Conservation (phyloP, 2,329 filamentous ascomycete genomes). For the Plectosphaerella sp. region DNA sequence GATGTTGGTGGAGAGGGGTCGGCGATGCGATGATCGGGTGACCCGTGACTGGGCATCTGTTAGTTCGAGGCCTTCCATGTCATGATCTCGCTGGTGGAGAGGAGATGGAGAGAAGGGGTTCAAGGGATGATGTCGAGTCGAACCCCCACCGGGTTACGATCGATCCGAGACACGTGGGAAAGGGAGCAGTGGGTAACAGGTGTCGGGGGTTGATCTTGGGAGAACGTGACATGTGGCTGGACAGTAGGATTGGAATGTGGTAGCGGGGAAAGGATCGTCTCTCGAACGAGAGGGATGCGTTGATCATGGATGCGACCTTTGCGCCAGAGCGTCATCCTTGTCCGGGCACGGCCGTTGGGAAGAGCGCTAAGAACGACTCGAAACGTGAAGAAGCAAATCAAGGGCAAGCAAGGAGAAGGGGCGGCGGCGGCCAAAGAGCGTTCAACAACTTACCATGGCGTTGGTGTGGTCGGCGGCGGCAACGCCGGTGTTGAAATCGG, state of each 20-base stretch:
- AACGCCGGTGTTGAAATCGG: slow-evolving; percentile 2
- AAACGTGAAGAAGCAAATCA: slow-evolving; percentile 2
- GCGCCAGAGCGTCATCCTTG: not conserved
- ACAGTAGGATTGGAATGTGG: not conserved
- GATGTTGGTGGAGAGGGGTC: slow-evolving; percentile 49
- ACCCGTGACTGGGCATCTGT: slow-evolving; percentile 39
- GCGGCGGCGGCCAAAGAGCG: not conserved
- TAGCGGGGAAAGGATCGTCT: not conserved
- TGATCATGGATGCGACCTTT: not conserved
- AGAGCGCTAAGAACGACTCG: slow-evolving; percentile 1
- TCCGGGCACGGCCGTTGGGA: slow-evolving; percentile 2
- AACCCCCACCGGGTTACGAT: not conserved
- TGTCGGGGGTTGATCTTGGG: slow-evolving; percentile 3
- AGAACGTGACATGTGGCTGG: not conserved
- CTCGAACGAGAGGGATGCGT: too few species aligned
- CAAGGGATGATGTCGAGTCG: not conserved
- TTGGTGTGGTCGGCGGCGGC: slow-evolving; percentile 29
- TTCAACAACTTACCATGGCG: slow-evolving; percentile 39
- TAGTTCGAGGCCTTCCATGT: slow-evolving; percentile 13
- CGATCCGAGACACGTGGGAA: slow-evolving; percentile 9
- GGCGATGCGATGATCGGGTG: slow-evolving; percentile 40
- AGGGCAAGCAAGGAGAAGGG: not conserved
- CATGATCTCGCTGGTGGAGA: not conserved
- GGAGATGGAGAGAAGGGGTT: not conserved
- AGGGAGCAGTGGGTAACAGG: not conserved